phyloP scores from a whole-genome alignment of 495 filamentous ascomycete genomes.

The Talaromyces trachyspermus region DNA sequence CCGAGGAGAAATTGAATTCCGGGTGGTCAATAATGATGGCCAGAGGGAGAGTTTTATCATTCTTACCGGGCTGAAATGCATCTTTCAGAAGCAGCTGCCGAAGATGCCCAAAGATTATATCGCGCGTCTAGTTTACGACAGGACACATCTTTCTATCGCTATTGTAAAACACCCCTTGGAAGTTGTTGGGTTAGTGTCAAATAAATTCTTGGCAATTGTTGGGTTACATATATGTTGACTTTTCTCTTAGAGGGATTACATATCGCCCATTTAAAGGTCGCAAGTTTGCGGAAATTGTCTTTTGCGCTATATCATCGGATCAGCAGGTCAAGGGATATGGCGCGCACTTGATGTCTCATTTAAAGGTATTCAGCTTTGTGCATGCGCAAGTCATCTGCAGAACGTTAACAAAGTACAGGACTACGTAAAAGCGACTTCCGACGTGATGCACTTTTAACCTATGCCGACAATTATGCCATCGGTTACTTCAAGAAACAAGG shows the following conservation, averaged over 20 bases:
- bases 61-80: conserved; percentile 90
- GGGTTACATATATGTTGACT: conserved; percentile 13
- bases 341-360: conserved; percentile 93
- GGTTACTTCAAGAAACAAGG: conserved; percentile 99
- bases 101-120: conserved; percentile 99
- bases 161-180: conserved; percentile 95
- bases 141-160: conserved; percentile 91
- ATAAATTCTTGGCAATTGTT: background rate
- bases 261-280: conserved; percentile 92
- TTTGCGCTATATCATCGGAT: conserved; percentile 95
- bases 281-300: conserved; percentile 96
- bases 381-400: background rate
- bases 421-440: conserved; percentile 93
- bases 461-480: conserved; percentile 98
- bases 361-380: conserved; percentile 52
- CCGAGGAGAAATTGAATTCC: conserved; percentile 92
- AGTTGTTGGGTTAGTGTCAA: conserved; percentile 62
- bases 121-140: conserved; percentile 91
- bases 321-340: conserved; percentile 99
- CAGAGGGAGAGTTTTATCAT: conserved; percentile 84
- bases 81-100: conserved; percentile 96
- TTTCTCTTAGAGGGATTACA: conserved; percentile 68
- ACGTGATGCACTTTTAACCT: conserved; percentile 99
- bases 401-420: conserved; percentile 42
- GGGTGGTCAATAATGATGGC: conserved; percentile 96